Evolutionary conservation across 2,329 filamentous ascomycete species (phyloP).

Genomic region (Coniochaeta prunicola): DNA sequence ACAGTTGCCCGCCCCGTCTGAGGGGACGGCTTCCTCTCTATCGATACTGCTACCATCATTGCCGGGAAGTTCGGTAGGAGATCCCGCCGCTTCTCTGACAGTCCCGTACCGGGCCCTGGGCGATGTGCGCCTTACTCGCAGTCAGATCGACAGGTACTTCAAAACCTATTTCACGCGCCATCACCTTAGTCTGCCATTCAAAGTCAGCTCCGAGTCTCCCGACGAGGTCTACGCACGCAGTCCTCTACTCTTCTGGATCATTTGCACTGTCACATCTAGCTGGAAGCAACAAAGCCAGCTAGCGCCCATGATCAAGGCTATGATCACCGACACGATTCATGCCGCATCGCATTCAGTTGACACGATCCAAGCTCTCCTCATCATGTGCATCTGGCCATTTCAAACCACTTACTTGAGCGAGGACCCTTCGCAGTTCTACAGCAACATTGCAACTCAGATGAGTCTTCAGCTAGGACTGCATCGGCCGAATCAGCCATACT

Average conservation of each 20-base stretch:
- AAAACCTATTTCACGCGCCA: background rate
- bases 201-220: background rate
- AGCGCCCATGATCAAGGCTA: background rate
- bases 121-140: background rate
- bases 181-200: background rate
- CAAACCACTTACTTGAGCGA: background rate
- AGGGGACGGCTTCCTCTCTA: background rate
- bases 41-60: background rate
- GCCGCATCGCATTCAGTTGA: background rate
- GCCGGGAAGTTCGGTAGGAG: background rate
- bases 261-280: background rate
- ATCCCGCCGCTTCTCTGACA: background rate
- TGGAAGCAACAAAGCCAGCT: conserved; percentile 1
- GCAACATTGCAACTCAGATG: conserved; percentile 1
- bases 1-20: background rate
- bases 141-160: background rate
- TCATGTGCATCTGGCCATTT: conserved; percentile 3
- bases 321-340: background rate
- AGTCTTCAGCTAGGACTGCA: background rate
- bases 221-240: background rate
- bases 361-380: background rate
- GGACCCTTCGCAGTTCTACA: background rate
- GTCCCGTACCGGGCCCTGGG: background rate
- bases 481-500: background rate
- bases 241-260: background rate